These are phyloP conservation scores for Mucor indicus DNA, from an alignment of 371 early-diverging fungal genomes.

Conservation along the genomic window DNA sequence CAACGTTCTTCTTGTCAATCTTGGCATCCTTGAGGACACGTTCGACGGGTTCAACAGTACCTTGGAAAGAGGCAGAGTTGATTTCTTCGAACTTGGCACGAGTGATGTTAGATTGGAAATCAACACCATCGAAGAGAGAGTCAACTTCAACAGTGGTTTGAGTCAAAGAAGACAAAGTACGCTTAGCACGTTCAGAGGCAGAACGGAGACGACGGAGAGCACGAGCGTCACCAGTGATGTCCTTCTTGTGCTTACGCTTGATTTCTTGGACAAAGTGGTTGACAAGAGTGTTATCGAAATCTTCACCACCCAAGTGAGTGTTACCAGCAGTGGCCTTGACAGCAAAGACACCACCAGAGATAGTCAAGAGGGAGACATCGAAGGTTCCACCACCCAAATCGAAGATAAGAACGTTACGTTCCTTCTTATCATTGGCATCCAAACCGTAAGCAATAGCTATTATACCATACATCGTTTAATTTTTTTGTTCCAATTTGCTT, in stretches of 20 bases:
- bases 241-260: constrained; percentile 82
- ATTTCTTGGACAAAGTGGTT: constrained; percentile 80
- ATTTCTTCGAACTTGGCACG: constrained; percentile 94
- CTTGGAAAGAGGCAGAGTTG: constrained; percentile 81
- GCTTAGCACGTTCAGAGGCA: constrained; percentile 97
- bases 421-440: constrained; percentile 71
- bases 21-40: constrained; percentile 88
- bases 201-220: constrained; percentile 91
- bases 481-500: not conserved
- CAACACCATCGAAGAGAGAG: constrained; percentile 88
- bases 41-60: constrained; percentile 82
- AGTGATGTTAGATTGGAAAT: constrained; percentile 87
- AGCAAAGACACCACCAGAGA: constrained; percentile 89
- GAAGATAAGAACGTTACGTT: constrained; percentile 87
- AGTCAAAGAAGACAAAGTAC: constrained; percentile 85
- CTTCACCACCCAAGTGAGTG: constrained; percentile 98
- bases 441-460: constrained; percentile 92
- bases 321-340: constrained; percentile 96
- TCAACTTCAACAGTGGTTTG: constrained; percentile 89
- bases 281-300: constrained; percentile 92
- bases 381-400: constrained; percentile 97
- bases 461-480: not conserved
- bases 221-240: constrained; percentile 81
- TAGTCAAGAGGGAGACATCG: constrained; percentile 91
- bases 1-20: constrained; percentile 88